Base-by-base conservation (phyloP, 2,329 filamentous ascomycete species). In the Microascus cirrosus region DNA sequence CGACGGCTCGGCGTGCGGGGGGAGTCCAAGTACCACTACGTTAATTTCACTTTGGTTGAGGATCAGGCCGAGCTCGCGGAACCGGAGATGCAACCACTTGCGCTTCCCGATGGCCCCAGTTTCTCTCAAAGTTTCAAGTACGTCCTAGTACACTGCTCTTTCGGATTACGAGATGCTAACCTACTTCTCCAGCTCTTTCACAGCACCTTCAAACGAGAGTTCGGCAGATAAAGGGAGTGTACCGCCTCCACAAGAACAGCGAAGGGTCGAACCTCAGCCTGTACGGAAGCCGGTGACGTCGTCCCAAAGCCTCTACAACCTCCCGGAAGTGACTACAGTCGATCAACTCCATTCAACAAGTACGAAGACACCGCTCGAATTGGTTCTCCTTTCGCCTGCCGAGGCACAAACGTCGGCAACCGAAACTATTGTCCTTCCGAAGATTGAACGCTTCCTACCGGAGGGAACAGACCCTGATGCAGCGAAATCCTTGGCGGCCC, bases 11-110 rank as follows among this genome's bases (percentile, higher is more conserved):
- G 94, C 61, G 92, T 97, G 53, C 85, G 94, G 57, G 94, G 94
- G 62, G 93, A 97, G 74, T 99, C 94, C 15, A 99, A 99, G 70
- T 99, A 99, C 70, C 94, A 99, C 71, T 99, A 99, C 66, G 83
- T 86, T 53, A 85, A 85, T 66, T 87, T 87, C 65, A 75, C 75
- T 13, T 71, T 86, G 55, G 72, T 75, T 50, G 83, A 85, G 55
- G 83, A 85, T 59, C 74, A 80, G 57, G 70, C 75, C 3, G 78
- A 81, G 15, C 61, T 74, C 3, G 70, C 70, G 50, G 74, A 79
- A 32, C 71, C 76, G 15, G 71, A 74, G 48, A 70, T 71, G 3
- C 75, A 76, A n/a, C 69, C 75, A 3, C 70, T 77, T 24, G 74
- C 77, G n/a, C 72, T 81, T 11, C 68, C 74, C n/a, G 80, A 83